phyloP scores from a whole-genome alignment of 495 filamentous ascomycete genomes.

The Xylaria intraflava region DNA sequence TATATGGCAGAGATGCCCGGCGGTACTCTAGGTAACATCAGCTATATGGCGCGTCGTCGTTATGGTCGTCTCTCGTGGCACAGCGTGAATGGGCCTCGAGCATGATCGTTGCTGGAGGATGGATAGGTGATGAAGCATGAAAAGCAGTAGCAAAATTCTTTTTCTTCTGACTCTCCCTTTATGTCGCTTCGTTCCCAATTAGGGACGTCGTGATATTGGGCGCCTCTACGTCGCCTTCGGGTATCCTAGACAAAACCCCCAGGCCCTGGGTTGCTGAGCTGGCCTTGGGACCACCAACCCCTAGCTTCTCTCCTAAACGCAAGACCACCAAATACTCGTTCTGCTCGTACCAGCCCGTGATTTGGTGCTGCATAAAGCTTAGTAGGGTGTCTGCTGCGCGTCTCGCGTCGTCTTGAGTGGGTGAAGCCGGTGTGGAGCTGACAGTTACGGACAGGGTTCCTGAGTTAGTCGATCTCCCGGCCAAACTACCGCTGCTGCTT shows the following conservation, averaged over 20 bases:
- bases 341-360: conserved; percentile 62
- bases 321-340: conserved; percentile 79
- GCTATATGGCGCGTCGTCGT: neutral
- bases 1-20: neutral
- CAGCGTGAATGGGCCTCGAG: neutral
- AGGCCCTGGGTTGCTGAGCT: conserved; percentile 46
- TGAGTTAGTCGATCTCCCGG: conserved; percentile 38
- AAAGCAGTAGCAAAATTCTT: neutral
- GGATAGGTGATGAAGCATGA: neutral
- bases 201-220: conserved; percentile 26
- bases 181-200: conserved; percentile 48
- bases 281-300: conserved; percentile 42
- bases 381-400: conserved; percentile 80
- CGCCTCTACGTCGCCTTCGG: conserved; percentile 54
- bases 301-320: conserved; percentile 83
- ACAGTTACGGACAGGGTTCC: conserved; percentile 32
- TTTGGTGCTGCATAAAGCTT: conserved; percentile 70
- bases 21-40: neutral
- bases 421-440: conserved; percentile 52
- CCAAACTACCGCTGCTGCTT: conserved; percentile 47
- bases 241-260: conserved; percentile 63
- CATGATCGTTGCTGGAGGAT: neutral
- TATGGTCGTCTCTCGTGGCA: neutral
- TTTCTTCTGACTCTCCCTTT: conserved; percentile 9
- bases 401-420: conserved; percentile 84